These are phyloP conservation scores for Ustilago loliicola DNA, from an alignment of 1,284 basidiomycete genomes.

Conservation along the genomic window DNA sequence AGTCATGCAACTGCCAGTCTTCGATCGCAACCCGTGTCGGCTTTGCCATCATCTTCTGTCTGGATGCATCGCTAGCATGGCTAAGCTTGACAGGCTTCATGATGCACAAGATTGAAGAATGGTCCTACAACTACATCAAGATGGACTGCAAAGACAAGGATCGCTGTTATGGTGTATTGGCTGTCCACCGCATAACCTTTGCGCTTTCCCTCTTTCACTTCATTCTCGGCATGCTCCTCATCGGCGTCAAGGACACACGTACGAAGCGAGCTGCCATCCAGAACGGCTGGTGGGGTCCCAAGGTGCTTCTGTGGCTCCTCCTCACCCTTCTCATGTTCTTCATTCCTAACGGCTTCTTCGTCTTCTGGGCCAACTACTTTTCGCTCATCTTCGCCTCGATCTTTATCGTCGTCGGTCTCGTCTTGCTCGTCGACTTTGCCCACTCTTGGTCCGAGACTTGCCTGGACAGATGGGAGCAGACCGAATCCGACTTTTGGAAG, in stretches of 20 bases:
- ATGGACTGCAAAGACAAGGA: constrained; percentile 93
- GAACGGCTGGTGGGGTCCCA: constrained; percentile 99
- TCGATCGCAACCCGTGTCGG: constrained; percentile 97
- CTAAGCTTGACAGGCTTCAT: constrained; percentile 91
- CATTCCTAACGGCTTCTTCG: constrained; percentile 93
- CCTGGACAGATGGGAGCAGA: constrained; percentile 92
- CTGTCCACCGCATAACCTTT: constrained; percentile 98
- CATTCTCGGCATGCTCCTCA: constrained; percentile 81
- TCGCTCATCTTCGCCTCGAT: constrained; percentile 88
- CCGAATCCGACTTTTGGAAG: constrained; percentile 89
- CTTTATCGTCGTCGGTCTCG: constrained; percentile 94
- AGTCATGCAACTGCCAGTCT: constrained; percentile 98
- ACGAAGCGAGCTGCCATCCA: constrained; percentile 93
- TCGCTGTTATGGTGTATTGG: constrained; percentile 91
- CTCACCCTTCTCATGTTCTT: constrained; percentile 87
- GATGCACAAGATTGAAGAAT: constrained; percentile 88
- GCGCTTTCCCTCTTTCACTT: constrained; percentile 90
- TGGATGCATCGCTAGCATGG: constrained; percentile 98
- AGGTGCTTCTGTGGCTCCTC: constrained; percentile 86
- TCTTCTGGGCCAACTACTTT: constrained; percentile 95
- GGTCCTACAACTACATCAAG: constrained; percentile 97
- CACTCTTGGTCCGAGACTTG: constrained; percentile 98
- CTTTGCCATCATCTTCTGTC: constrained; percentile 93
- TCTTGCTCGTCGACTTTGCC: constrained; percentile 97
- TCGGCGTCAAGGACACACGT: constrained; percentile 89